phyloP scores from a whole-genome alignment of 345 rosid genomes.

The Eucalyptus marginata region DNA sequence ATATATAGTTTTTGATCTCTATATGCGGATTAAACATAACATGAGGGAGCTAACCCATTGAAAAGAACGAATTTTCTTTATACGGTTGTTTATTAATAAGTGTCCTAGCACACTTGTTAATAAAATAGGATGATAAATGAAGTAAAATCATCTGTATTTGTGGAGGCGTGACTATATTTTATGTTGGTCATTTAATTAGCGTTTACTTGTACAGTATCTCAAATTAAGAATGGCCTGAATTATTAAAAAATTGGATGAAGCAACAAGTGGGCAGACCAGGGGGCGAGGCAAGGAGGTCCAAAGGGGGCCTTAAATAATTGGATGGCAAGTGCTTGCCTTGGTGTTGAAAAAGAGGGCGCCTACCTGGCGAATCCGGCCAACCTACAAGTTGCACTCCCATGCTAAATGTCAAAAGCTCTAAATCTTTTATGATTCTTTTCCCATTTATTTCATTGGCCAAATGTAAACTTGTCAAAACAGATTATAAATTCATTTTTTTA shows the following conservation, averaged over 20 bases:
- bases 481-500: too few relatives aligned
- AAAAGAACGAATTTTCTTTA: background rate
- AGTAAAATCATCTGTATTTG: background rate
- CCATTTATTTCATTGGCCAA: background rate
- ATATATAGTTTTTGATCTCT: background rate
- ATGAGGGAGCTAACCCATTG: background rate
- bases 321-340: background rate
- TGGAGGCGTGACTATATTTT: background rate
- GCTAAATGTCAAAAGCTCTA: background rate
- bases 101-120: background rate
- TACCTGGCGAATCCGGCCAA: background rate
- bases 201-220: background rate
- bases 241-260: background rate
- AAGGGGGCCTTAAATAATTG: background rate
- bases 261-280: constrained; percentile 8
- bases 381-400: background rate
- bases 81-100: background rate
- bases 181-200: background rate
- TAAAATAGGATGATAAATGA: background rate
- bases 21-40: background rate
- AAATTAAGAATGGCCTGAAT: background rate
- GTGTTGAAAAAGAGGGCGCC: background rate
- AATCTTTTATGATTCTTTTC: background rate
- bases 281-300: background rate
- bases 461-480: background rate